Base-by-base conservation (phyloP, 2,329 filamentous ascomycete species). In the Aspergillus carbonarius region DNA sequence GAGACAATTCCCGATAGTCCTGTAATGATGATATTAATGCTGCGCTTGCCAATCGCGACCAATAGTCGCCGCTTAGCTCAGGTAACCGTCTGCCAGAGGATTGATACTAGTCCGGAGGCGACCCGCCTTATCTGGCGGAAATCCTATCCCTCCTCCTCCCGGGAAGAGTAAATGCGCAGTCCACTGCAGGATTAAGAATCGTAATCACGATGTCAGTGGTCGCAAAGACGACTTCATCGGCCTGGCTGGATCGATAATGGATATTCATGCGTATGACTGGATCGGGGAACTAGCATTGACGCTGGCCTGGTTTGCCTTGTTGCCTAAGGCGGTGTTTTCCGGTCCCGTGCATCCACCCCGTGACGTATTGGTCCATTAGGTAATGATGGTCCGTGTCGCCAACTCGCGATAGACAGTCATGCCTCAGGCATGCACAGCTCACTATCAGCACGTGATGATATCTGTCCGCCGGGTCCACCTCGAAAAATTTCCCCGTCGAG, bases 391-490 rank as follows among this genome's bases (percentile, higher is more conserved):
- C 42, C 7, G n/a, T 30, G 13, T 5, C 10, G 10, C n/a, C 15
- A 12, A 9, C n/a, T n/a, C n/a, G n/a, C n/a, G n/a, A n/a, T n/a
- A n/a, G n/a, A n/a, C n/a, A n/a, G n/a, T 32, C 30, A 0, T 34
- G 58, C 67, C 69, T 69, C 39, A 70, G 69, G 68, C 63, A 51
- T 0, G 1, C 20, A 15, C 0, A 1, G 25, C 1, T n/a, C 2
- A 15, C 57, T 75, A 76, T 76, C 74, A 67, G 55, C 74, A 77
- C 74, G 74, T 77, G 74, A 72, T 56, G 74, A 76, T 77, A 77
- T 61, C 60, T 64, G 61, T 62, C 65, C 64, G 62, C 54, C 56
- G 65, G 65, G 51, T 74, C 68, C 70, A 71, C 66, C 63, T 71
- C 70, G 68, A 76, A 76, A 76, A 76, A 76, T 74, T 74, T 75